Percentiles rank a stretch among this genome's conserved stretches.
phyloP scores from a whole-genome alignment of 352 stramenopile species.

The Globisporangium carolinianum region DNA sequence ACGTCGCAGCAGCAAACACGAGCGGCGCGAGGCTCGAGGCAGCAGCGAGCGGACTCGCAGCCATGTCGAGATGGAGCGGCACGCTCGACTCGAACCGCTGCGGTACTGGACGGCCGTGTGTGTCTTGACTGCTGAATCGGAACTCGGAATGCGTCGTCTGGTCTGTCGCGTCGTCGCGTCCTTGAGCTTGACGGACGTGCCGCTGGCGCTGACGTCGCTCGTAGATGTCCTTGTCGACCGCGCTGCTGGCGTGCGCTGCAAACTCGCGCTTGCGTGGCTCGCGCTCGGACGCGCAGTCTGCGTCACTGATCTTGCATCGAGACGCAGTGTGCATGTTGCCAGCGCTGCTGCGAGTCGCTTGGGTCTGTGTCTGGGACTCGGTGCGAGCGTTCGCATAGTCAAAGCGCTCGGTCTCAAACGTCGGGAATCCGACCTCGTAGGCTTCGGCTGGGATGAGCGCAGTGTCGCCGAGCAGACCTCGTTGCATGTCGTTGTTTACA shows the following conservation, averaged over 20 bases:
- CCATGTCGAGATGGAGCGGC: conserved; percentile 4
- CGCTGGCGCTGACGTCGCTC: conserved; percentile 1
- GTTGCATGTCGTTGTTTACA: background rate
- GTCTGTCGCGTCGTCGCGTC: no score
- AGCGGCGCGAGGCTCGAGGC: conserved; percentile 6
- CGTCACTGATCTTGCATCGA: no score
- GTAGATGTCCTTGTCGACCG: background rate
- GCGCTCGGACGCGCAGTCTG: background rate
- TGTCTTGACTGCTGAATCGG: background rate
- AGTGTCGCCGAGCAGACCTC: background rate
- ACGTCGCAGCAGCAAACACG: conserved; percentile 10
- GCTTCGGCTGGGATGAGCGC: background rate
- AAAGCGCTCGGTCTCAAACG: background rate
- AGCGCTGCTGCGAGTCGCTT: background rate
- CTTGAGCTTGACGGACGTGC: no score
- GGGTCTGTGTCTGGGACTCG: background rate
- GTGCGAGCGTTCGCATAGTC: background rate
- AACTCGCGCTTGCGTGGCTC: background rate
- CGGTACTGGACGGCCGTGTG: background rate
- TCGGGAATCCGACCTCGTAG: background rate
- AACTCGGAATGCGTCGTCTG: no score
- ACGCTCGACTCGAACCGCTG: background rate
- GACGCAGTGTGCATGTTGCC: no score
- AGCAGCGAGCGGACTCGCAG: conserved; percentile 6
- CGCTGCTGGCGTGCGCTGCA: background rate